A percentile compares a stretch with the other conserved stretches of the same genome.
Conservation (phyloP, 140 eudicot species). For the Cichorium intybus region DNA sequence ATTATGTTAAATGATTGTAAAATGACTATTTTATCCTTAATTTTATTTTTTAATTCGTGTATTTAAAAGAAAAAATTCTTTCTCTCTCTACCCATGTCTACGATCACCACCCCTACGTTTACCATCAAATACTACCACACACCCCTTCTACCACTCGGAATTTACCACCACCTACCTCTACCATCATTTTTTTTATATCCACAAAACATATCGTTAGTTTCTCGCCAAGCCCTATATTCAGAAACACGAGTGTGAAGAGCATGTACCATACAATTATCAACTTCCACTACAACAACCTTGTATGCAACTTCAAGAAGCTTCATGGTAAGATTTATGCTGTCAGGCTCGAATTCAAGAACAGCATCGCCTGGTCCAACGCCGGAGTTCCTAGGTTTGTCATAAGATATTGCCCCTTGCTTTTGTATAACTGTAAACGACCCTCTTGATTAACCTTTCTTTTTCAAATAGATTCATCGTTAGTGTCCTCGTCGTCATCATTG, state of each 20-base stretch:
- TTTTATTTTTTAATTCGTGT: too few relatives aligned
- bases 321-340: slow-evolving; percentile 84
- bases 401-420: slow-evolving; percentile 90
- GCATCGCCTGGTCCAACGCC: slow-evolving; percentile 56
- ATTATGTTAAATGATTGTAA: too few relatives aligned
- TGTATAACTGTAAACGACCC: slow-evolving; percentile 48
- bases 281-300: slow-evolving; percentile 70
- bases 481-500: slow-evolving; percentile 27
- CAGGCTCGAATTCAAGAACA: slow-evolving; percentile 94
- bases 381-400: slow-evolving; percentile 58
- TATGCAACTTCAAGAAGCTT: slow-evolving; percentile 72
- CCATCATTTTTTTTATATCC: too few relatives aligned
- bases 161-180: too few relatives aligned
- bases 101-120: too few relatives aligned
- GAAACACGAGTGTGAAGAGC: slow-evolving; percentile 56
- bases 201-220: slow-evolving; percentile 52
- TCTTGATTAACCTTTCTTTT: slow-evolving; percentile 37
- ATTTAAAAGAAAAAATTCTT: too few relatives aligned
- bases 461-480: slow-evolving; percentile 12
- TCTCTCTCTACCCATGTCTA: too few relatives aligned
- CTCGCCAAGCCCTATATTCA: slow-evolving; percentile 40
- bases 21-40: too few relatives aligned
- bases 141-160: too few relatives aligned
- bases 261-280: slow-evolving; percentile 83
- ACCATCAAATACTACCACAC: too few relatives aligned